A percentile compares a stretch with the other conserved stretches of the same genome.
Evolutionary conservation across 148 eudicot species (phyloP).

Genomic region (Rhododendron ferrugineum): DNA sequence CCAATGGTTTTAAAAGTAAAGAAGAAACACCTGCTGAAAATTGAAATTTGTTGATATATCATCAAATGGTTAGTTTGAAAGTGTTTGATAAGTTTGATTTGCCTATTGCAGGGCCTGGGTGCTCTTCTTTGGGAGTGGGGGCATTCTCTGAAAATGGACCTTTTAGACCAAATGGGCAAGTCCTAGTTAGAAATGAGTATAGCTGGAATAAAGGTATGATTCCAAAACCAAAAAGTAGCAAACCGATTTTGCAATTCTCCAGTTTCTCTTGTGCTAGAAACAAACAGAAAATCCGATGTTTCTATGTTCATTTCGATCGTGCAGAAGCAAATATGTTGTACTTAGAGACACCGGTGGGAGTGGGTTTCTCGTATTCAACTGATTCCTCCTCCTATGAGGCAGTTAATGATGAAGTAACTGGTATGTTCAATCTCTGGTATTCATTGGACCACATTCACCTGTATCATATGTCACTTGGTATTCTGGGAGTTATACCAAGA

Average conservation of each 20-base stretch:
- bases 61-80: neutral
- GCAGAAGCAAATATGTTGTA: conserved; percentile 95
- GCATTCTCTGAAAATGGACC: conserved; percentile 99
- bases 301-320: conserved; percentile 5
- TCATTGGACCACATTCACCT: neutral
- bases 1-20: neutral
- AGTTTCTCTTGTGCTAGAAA: neutral
- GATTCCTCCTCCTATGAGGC: conserved; percentile 56
- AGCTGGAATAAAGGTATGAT: conserved; percentile 90
- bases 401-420: conserved; percentile 78
- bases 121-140: conserved; percentile 98
- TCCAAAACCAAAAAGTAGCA: neutral
- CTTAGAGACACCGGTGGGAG: conserved; percentile 92
- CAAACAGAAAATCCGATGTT: neutral
- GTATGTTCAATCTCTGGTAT: conserved; percentile 24
- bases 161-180: conserved; percentile 79
- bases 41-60: neutral
- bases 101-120: conserved; percentile 77
- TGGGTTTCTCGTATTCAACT: conserved; percentile 83
- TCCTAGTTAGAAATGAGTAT: conserved; percentile 60
- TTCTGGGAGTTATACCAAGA: too few relatives aligned
- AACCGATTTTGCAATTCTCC: conserved; percentile 4
- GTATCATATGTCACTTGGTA: too few relatives aligned
- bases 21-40: neutral
- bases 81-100: conserved; percentile 5